Evolutionary conservation across 2,329 filamentous ascomycete genomes (phyloP).

Genomic region (Aspergillus versicolor): DNA sequence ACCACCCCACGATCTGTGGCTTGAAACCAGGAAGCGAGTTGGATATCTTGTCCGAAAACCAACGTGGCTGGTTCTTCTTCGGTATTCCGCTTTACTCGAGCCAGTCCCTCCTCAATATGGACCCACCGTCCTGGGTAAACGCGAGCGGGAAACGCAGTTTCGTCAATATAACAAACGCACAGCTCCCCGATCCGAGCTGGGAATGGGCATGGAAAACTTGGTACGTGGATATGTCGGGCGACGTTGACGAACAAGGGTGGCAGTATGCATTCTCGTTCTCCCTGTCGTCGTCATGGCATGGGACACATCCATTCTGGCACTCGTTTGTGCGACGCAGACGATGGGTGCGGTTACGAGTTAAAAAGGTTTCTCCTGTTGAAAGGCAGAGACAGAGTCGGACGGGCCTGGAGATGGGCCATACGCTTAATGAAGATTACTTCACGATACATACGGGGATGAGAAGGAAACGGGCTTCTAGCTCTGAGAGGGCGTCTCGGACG

Average conservation of each 20-base stretch:
- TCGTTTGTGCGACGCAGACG: constrained; percentile 88
- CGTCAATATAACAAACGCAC: constrained; percentile 77
- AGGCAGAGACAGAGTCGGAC: constrained; percentile 32
- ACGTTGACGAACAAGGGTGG: constrained; percentile 89
- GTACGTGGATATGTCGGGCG: constrained; percentile 76
- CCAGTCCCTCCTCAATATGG: constrained; percentile 78
- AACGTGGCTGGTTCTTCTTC: constrained; percentile 85
- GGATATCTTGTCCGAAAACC: constrained; percentile 93
- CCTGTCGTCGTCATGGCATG: constrained; percentile 82
- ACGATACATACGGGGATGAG: constrained; percentile 61
- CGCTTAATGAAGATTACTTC: constrained; percentile 77
- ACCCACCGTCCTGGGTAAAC: constrained; percentile 86
- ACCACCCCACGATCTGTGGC: constrained; percentile 17
- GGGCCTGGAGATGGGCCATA: constrained; percentile 52
- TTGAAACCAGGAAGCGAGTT: constrained; percentile 52
- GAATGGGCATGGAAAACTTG: constrained; percentile 77
- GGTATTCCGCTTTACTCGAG: constrained; percentile 87
- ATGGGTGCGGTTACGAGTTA: constrained; percentile 80
- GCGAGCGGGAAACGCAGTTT: constrained; percentile 55
- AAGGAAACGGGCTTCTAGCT: constrained; percentile 44
- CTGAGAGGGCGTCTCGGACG: constrained; percentile 29
- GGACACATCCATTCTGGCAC: constrained; percentile 84
- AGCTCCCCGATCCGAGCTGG: constrained; percentile 93
- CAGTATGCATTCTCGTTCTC: constrained; percentile 90
- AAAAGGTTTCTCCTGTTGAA: constrained; percentile 47